Evolutionary conservation across 495 filamentous ascomycete species (phyloP).

Genomic region (Copromyces sp.): DNA sequence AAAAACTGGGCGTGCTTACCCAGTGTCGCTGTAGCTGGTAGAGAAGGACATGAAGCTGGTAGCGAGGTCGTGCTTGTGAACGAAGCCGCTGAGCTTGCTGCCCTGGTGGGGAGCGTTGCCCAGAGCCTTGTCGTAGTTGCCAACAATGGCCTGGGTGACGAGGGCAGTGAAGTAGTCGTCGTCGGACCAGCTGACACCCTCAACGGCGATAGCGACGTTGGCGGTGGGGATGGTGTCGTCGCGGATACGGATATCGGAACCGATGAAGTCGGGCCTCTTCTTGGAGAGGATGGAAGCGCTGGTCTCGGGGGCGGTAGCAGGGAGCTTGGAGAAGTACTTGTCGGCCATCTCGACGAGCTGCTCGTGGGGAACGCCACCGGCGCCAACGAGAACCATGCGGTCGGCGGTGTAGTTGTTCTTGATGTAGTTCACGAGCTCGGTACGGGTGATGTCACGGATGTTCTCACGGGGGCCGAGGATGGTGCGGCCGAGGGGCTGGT

Average conservation of each 20-base stretch:
- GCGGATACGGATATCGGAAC: constrained; percentile 86
- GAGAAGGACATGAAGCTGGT: constrained; percentile 99
- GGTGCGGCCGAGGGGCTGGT: constrained; percentile 90
- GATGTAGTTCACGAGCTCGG: constrained; percentile 90
- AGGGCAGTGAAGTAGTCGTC: constrained; percentile 98
- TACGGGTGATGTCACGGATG: constrained; percentile 87
- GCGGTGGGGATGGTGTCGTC: constrained; percentile 94
- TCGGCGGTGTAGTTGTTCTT: constrained; percentile 98
- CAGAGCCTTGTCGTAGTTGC: constrained; percentile 99
- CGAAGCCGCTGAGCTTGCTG: constrained; percentile 90
- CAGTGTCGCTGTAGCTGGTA: constrained; percentile 98
- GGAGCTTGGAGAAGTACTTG: constrained; percentile 79
- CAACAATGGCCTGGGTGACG: constrained; percentile 95
- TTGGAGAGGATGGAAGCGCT: constrained; percentile 67
- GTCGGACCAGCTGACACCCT: constrained; percentile 99
- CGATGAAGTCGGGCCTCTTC: constrained; percentile 83
- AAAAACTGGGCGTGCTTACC: constrained; percentile 46
- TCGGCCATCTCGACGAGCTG: constrained; percentile 92
- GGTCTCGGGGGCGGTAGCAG: constrained; percentile 59
- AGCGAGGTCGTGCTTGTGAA: constrained; percentile 86
- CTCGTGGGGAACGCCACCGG: constrained; percentile 88
- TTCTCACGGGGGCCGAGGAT: constrained; percentile 97
- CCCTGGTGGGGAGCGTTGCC: constrained; percentile 92
- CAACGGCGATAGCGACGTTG: constrained; percentile 96
- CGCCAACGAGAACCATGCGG: constrained; percentile 96